Evolutionary conservation across 2,329 filamentous ascomycete genomes (phyloP).

Genomic region (Xylariales sp.): DNA sequence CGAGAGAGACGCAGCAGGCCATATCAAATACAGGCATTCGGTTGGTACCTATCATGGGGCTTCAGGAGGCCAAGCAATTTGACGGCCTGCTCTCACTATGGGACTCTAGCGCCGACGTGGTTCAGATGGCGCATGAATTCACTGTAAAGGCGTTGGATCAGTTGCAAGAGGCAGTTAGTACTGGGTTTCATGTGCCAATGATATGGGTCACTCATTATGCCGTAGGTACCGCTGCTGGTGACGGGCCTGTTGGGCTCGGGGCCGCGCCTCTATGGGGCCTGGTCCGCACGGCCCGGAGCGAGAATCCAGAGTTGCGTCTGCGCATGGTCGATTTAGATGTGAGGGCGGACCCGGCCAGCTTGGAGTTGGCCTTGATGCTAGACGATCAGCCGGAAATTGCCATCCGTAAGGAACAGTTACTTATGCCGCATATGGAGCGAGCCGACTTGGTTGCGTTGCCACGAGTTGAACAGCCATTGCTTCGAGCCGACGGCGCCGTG

Average conservation of each 20-base stretch:
- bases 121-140: constrained; percentile 40
- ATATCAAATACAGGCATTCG: constrained; percentile 33
- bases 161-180: constrained; percentile 42
- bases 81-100: constrained; percentile 46
- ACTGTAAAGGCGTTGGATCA: constrained; percentile 41
- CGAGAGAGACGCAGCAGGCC: constrained; percentile 11
- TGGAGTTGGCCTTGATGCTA: constrained; percentile 36
- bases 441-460: constrained; percentile 19
- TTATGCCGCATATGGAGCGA: constrained; percentile 42
- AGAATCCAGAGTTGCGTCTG: constrained; percentile 47
- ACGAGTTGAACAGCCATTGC: constrained; percentile 26
- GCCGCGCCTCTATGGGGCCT: constrained; percentile 47
- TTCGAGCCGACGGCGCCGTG: constrained; percentile 45
- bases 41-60: constrained; percentile 32
- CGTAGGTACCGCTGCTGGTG: constrained; percentile 39
- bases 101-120: constrained; percentile 42
- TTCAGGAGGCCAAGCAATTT: constrained; percentile 39
- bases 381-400: constrained; percentile 42
- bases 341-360: constrained; percentile 14
- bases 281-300: constrained; percentile 46
- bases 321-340: constrained; percentile 44
- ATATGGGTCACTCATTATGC: constrained; percentile 46
- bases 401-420: constrained; percentile 37
- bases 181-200: constrained; percentile 37
- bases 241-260: constrained; percentile 39